Conservation (phyloP, 2,329 filamentous ascomycete genomes). For the Aspergillus novofumigatus region DNA sequence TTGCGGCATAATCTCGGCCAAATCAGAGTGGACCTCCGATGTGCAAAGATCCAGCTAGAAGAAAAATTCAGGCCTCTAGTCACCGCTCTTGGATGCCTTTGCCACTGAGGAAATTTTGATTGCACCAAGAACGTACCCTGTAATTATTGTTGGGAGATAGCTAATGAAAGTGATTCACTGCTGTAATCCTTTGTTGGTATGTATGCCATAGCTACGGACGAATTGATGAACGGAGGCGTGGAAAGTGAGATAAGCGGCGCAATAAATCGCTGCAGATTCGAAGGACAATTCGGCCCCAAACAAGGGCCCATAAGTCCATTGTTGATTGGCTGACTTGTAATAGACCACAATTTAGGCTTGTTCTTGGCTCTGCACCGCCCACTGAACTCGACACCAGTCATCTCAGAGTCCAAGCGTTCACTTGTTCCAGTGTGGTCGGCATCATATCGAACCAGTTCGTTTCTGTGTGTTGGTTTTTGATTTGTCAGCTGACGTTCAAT, state of each 20-base stretch:
- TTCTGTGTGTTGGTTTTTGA: background rate
- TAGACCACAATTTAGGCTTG: background rate
- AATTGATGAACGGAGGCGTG: background rate
- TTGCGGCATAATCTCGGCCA: too few species aligned
- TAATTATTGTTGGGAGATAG: accelerated
- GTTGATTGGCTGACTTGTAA: background rate
- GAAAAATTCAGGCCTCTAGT: background rate
- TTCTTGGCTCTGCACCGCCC: background rate
- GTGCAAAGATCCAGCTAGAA: too few species aligned
- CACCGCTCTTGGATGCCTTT: background rate
- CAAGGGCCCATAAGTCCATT: background rate
- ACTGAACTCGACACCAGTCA: background rate
- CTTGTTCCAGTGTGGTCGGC: background rate
- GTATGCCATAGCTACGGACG: background rate
- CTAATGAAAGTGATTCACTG: too few species aligned
- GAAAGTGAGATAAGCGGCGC: background rate
- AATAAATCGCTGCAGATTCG: background rate
- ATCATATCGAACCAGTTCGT: background rate
- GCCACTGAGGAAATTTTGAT: background rate
- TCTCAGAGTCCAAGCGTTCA: background rate
- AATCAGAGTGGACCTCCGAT: too few species aligned
- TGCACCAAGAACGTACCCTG: background rate
- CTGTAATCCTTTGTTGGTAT: background rate
- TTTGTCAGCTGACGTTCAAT: background rate
- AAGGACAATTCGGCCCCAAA: background rate